Evolutionary conservation across 306 rosid species (phyloP).

Genomic region (Heteromeles arbutifolia): DNA sequence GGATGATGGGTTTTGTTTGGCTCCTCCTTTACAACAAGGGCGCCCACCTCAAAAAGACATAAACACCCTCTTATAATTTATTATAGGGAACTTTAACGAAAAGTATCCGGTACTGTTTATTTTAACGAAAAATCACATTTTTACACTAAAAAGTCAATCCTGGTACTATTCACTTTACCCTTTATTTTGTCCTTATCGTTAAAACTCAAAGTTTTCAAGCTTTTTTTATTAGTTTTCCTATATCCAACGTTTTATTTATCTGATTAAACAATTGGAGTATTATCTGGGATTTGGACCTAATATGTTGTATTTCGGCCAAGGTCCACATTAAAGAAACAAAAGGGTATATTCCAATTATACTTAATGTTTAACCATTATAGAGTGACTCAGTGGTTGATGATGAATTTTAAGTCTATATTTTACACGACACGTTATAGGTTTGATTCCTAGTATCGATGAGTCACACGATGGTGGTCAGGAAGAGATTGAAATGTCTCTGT

Average conservation of each 20-base stretch:
- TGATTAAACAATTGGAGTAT: background rate
- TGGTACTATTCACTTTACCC: fast-evolving
- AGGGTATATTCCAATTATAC: background rate
- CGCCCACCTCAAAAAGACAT: background rate
- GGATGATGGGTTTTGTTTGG: background rate
- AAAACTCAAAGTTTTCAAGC: fast-evolving
- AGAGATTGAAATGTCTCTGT: too few relatives aligned
- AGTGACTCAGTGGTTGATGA: fast-evolving
- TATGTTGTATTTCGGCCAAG: background rate
- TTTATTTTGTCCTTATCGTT: too few relatives aligned
- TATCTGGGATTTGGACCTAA: background rate
- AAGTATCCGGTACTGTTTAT: fast-evolving
- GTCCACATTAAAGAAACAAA: background rate
- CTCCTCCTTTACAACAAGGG: background rate
- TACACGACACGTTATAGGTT: fast-evolving
- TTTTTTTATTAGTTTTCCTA: too few relatives aligned
- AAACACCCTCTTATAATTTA: background rate
- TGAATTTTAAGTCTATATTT: too few relatives aligned
- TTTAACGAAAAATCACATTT: too few relatives aligned
- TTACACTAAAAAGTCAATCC: too few relatives aligned
- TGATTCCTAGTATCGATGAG: fast-evolving
- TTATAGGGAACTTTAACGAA: too few relatives aligned
- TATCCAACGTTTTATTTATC: background rate
- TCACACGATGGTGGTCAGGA: too few relatives aligned
- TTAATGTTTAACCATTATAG: too few relatives aligned